Conservation (phyloP, 2,329 filamentous ascomycete genomes). For the Colletotrichum theobromicola region DNA sequence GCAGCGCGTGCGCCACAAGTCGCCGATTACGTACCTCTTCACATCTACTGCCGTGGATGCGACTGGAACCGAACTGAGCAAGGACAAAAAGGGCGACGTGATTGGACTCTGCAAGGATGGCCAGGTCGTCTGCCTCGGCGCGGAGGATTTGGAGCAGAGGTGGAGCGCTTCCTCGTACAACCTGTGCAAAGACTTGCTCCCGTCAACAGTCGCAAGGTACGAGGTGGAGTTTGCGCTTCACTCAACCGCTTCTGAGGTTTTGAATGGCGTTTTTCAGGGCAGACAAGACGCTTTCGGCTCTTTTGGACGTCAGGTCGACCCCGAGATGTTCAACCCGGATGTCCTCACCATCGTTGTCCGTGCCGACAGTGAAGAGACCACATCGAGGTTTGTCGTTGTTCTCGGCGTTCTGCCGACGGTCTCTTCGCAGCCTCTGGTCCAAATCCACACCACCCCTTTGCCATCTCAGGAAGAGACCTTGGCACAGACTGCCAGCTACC, state of each 20-base stretch:
- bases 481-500: conserved; percentile 41
- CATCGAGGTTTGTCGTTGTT: conserved; percentile 36
- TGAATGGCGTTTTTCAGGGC: conserved; percentile 60
- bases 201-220: conserved; percentile 37
- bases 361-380: conserved; percentile 24
- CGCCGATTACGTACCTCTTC: conserved; percentile 48
- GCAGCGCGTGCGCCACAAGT: conserved; percentile 33
- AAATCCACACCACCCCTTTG: conserved; percentile 45
- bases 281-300: conserved; percentile 57
- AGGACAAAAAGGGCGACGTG: conserved; percentile 38
- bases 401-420: conserved; percentile 32
- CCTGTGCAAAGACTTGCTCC: conserved; percentile 45
- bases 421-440: conserved; percentile 31
- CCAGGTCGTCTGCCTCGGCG: conserved; percentile 64
- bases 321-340: conserved; percentile 52
- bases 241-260: conserved; percentile 51
- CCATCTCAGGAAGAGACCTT: conserved; percentile 25
- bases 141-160: conserved; percentile 54
- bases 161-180: conserved; percentile 51
- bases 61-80: not conserved
- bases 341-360: conserved; percentile 58
- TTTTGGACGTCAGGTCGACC: conserved; percentile 52
- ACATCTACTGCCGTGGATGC: conserved; percentile 30
- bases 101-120: conserved; percentile 66
- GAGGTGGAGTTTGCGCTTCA: conserved; percentile 56